Conservation (phyloP, 768 basidiomycete species). For the Psilocybe sp. region DNA sequence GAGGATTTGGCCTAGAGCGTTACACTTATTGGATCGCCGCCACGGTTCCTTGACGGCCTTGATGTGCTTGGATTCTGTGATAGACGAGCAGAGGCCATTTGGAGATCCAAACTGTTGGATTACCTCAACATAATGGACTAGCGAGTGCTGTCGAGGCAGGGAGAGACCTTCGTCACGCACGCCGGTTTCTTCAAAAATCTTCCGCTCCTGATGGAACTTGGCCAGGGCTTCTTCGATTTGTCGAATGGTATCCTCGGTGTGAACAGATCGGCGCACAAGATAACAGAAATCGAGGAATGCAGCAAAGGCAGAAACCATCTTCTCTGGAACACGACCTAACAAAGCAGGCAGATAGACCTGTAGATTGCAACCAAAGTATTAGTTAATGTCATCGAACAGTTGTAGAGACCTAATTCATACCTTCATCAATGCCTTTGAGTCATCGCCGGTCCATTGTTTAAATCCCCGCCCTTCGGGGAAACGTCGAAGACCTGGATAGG, state of each 20-base stretch:
- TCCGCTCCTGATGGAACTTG: conserved; percentile 19
- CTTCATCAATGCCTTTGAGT: conserved; percentile 39
- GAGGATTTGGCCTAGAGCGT: conserved; percentile 33
- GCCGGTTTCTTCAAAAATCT: conserved; percentile 19
- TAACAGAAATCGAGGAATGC: conserved; percentile 31
- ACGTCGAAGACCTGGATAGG: conserved; percentile 22
- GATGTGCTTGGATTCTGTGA: conserved; percentile 33
- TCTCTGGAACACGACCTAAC: conserved; percentile 20
- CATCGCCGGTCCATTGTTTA: conserved; percentile 36
- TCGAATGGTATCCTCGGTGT: conserved; percentile 15
- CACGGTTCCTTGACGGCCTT: conserved; percentile 33
- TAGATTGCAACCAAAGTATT: background rate
- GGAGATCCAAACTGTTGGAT: conserved; percentile 26
- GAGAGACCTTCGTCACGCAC: conserved; percentile 19
- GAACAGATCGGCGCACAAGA: conserved; percentile 12
- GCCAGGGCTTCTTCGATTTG: conserved; percentile 15
- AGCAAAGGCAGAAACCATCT: conserved; percentile 21
- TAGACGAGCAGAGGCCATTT: conserved; percentile 33
- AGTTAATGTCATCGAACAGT: background rate
- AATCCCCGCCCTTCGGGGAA: conserved; percentile 29
- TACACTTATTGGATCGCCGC: conserved; percentile 24
- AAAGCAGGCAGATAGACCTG: conserved; percentile 29
- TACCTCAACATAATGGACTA: conserved; percentile 21
- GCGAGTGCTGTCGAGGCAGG: conserved; percentile 28
- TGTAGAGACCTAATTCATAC: conserved; percentile 9